These are phyloP conservation scores for Talaromyces nanjingensis DNA, from an alignment of 495 filamentous ascomycete genomes.

Conservation along the genomic window DNA sequence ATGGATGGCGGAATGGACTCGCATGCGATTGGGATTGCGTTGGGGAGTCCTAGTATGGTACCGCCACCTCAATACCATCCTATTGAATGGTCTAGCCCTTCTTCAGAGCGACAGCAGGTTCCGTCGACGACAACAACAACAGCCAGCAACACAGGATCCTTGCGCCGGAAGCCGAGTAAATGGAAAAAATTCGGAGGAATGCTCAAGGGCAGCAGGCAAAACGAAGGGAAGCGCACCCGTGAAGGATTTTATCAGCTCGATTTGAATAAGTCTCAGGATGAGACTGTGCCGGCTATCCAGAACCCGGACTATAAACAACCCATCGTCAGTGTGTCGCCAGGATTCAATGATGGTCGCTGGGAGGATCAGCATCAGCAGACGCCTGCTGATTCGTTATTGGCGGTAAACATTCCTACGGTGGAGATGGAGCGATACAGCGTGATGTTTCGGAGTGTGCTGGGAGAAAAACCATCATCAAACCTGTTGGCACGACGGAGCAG, in stretches of 20 bases:
- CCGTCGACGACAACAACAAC: constrained; percentile 10
- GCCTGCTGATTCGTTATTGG: constrained; percentile 34
- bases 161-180: constrained; percentile 42
- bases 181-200: constrained; percentile 52
- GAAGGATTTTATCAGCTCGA: constrained; percentile 23
- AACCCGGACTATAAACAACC: background rate
- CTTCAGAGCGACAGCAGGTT: constrained; percentile 14
- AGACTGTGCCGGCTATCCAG: background rate
- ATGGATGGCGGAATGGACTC: constrained; percentile 16
- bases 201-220: constrained; percentile 26
- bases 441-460: constrained; percentile 80
- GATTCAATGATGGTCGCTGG: background rate
- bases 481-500: constrained; percentile 63
- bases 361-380: background rate
- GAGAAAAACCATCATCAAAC: constrained; percentile 31
- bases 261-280: constrained; percentile 14
- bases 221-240: background rate
- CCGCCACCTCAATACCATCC: constrained; percentile 2
- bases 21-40: constrained; percentile 44
- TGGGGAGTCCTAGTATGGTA: constrained; percentile 46
- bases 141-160: constrained; percentile 10
- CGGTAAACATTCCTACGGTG: constrained; percentile 74
- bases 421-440: constrained; percentile 87
- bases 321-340: background rate
- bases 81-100: constrained; percentile 11